phyloP scores from a whole-genome alignment of 129 eudicot genomes.

The Ambrosia trifida region DNA sequence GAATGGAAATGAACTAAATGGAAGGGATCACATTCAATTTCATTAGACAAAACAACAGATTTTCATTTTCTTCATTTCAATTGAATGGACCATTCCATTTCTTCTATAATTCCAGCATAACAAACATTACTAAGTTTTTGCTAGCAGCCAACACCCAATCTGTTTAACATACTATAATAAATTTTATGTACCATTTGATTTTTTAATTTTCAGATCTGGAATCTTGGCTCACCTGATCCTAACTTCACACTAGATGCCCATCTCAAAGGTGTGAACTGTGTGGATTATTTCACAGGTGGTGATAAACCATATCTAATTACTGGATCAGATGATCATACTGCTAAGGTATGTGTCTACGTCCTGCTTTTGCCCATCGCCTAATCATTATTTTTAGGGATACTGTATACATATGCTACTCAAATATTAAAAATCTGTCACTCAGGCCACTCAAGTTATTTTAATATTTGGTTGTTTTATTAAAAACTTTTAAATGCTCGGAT shows the following conservation, averaged over 20 bases:
- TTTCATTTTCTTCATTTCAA: not conserved
- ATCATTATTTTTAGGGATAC: not conserved
- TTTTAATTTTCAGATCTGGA: conserved; percentile 70
- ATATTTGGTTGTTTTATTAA: not conserved
- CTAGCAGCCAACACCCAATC: conserved; percentile 8
- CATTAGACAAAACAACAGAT: not conserved
- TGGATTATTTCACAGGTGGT: conserved; percentile 94
- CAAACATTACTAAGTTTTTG: not conserved
- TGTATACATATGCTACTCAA: not conserved
- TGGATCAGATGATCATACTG: conserved; percentile 98
- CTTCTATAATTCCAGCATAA: not conserved
- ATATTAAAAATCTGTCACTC: not conserved
- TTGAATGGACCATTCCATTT: not conserved
- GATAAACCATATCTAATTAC: conserved; percentile 88
- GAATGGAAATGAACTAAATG: not conserved
- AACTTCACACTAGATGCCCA: conserved; percentile 94
- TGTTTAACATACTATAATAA: conserved; percentile 8
- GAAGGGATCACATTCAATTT: not conserved
- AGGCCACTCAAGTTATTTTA: conserved; percentile 1
- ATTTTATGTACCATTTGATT: conserved; percentile 1
- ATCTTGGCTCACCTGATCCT: conserved; percentile 97
- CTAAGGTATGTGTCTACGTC: conserved; percentile 60
- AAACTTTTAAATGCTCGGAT: not conserved
- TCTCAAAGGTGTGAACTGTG: conserved; percentile 98
- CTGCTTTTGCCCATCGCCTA: not conserved